These are phyloP conservation scores for Colletotrichum karsti DNA, from an alignment of 2,329 filamentous ascomycete genomes.

Conservation along the genomic window DNA sequence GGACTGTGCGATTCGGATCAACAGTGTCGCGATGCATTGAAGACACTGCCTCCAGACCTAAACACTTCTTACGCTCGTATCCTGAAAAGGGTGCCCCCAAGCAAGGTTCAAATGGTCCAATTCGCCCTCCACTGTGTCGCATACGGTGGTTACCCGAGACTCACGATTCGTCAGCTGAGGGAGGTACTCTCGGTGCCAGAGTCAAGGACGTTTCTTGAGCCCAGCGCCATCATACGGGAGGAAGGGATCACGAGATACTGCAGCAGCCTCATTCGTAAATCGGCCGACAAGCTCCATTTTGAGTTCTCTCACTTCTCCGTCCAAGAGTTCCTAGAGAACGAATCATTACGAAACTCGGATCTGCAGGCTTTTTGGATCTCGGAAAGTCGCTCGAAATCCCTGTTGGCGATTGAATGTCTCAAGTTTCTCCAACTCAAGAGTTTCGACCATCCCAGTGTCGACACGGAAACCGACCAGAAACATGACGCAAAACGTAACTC, in stretches of 20 bases:
- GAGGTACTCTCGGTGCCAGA: neutral
- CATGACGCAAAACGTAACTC: too few relatives aligned
- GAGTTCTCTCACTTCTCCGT: slow-evolving; percentile 17
- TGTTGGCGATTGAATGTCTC: neutral
- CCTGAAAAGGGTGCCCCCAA: neutral
- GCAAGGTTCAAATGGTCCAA: rapidly evolving
- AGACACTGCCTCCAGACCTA: neutral
- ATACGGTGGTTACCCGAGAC: rapidly evolving
- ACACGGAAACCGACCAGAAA: rapidly evolving
- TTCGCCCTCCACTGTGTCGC: neutral
- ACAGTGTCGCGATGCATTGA: neutral
- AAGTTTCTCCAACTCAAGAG: neutral
- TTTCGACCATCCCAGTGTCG: rapidly evolving
- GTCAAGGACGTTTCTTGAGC: neutral
- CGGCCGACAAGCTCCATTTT: neutral
- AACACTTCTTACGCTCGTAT: neutral
- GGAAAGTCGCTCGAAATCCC: rapidly evolving
- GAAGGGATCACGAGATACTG: neutral
- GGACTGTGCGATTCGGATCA: neutral
- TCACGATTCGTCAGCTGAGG: rapidly evolving
- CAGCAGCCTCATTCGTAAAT: neutral
- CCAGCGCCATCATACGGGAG: neutral
- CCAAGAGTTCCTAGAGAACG: neutral
- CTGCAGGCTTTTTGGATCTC: neutral
- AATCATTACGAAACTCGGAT: rapidly evolving